Percentiles rank a stretch among this genome's conserved stretches.
These are phyloP conservation scores for Phytopythium ostracodes DNA, from an alignment of 352 stramenopile species.

Conservation along the genomic window DNA sequence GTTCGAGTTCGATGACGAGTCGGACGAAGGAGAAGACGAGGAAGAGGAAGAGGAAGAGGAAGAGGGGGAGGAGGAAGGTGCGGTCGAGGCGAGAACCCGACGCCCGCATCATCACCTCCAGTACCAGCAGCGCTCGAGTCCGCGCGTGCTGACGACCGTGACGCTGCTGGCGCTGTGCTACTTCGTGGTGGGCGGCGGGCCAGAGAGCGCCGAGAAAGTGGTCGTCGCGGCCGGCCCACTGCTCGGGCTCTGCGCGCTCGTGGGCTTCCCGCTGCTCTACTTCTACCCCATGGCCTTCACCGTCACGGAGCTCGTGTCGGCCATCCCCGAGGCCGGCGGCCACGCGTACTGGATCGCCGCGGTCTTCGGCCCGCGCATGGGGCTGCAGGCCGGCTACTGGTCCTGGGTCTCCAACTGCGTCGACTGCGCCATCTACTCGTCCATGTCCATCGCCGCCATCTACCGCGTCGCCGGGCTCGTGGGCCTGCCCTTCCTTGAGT, in stretches of 20 bases:
- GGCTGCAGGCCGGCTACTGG: conserved; percentile 81
- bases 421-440: conserved; percentile 67
- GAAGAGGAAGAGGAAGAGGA: neutral
- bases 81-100: neutral
- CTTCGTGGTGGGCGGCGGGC: conserved; percentile 45
- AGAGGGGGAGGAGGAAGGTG: neutral
- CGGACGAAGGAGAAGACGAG: neutral
- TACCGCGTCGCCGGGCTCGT: conserved; percentile 11
- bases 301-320: conserved; percentile 42
- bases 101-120: neutral
- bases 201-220: conserved; percentile 36
- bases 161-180: conserved; percentile 50
- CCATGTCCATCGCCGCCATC: conserved; percentile 33
- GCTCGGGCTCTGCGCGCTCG: conserved; percentile 26
- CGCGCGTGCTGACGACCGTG: conserved; percentile 29
- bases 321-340: conserved; percentile 42
- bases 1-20: neutral
- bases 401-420: conserved; percentile 78
- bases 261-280: conserved; percentile 39
- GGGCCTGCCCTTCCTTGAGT: conserved; percentile 32
- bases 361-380: conserved; percentile 61
- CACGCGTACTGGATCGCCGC: conserved; percentile 67
- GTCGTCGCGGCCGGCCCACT: conserved; percentile 41
- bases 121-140: neutral
- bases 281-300: conserved; percentile 45